Evolutionary conservation across 106 monocot genomes (phyloP), one percentile per base, ranked within the genome.

Genomic region (Amphibolis antarctica): DNA sequence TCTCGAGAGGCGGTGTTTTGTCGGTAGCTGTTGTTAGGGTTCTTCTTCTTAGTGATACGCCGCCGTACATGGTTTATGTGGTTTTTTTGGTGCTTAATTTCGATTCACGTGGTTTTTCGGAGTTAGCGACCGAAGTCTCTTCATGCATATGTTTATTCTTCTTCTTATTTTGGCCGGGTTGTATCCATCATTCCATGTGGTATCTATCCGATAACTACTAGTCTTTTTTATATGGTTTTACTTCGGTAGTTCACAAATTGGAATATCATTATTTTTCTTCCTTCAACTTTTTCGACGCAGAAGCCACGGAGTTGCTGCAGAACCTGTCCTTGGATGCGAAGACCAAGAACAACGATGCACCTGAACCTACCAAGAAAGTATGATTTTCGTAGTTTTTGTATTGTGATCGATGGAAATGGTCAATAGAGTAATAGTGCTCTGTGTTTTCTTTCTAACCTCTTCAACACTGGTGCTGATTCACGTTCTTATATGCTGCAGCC

Each of bases 341-440:
- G 71, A 74, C 53, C 57, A 85, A 85, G 73, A 53, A 62, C 17
- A 60, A 73, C 49, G 85, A 85, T 54, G 75, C 60, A 45, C 28
- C 80, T 18, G 80, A 85, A 13, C 74, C 69, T 29, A 60, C 79
- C 2, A 80, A 85, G 80, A 82, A 82, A 82, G 82, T 90, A 52
- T 56, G 7, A 2, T 18, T 51, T 1, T 43, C 22, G 4, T 57
- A 22, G 2, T 20, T 49, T 63, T 7, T 26, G 30, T 42, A 15
- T 17, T 21, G 42, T 18, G 28, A 27, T 50, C 11, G 15, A 12
- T 29, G 12, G 23, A 28, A 28, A 3, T 15, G 28, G 20, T 53
- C 53, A 53, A 9, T 10, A 10, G 27, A 24, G 1, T n/a, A n/a
- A n/a, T n/a, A n/a, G n/a, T n/a, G n/a, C n/a, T n/a, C 26, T 10